Conservation (phyloP, 163 green algal species). For the Scenedesmus sp. region DNA sequence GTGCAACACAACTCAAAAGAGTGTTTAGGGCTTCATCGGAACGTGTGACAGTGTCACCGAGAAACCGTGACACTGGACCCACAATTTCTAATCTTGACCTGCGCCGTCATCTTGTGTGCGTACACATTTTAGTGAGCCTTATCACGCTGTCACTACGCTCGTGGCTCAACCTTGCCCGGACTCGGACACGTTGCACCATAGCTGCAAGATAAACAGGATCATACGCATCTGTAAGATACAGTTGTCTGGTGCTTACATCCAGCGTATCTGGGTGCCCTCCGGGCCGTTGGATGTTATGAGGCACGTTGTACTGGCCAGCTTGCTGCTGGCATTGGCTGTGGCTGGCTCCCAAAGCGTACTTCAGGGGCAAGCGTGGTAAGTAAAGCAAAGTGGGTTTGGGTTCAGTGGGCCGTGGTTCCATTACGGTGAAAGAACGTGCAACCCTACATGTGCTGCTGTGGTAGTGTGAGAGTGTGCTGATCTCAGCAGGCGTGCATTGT, state of each 20-base stretch:
- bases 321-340: background rate
- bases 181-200: too few relatives aligned
- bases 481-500: background rate
- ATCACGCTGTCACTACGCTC: background rate
- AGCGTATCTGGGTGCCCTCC: background rate
- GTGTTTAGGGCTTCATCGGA: constrained; percentile 9
- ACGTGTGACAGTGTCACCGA: too few relatives aligned
- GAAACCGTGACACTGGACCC: background rate
- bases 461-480: background rate
- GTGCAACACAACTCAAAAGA: background rate
- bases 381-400: background rate
- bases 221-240: too few relatives aligned
- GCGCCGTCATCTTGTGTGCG: background rate
- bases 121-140: background rate
- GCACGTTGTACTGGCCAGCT: constrained; percentile 5
- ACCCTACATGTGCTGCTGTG: background rate
- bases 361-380: background rate
- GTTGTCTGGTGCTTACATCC: background rate
- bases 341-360: background rate
- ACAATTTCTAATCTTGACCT: background rate
- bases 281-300: background rate
- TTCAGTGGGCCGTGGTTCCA: background rate
- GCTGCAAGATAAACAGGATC: background rate
- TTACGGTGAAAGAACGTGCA: background rate
- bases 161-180: background rate